A percentile compares a stretch with the other conserved stretches of the same genome.
Conservation (phyloP, 257 asterid genomes). For the Nyctanthes arbortristis region DNA sequence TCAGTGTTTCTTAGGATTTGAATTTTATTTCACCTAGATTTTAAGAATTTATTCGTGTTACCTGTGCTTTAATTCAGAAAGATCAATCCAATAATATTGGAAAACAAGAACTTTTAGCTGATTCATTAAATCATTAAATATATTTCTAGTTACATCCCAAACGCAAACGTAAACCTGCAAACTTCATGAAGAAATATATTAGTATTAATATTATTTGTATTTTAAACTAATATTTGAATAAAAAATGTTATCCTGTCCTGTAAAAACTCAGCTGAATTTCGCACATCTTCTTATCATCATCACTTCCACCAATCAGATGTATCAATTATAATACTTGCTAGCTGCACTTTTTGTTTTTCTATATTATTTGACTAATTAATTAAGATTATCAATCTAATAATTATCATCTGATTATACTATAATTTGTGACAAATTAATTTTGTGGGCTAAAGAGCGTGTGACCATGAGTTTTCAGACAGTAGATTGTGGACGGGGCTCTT, state of each 20-base stretch:
- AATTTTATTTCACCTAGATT: too few species aligned
- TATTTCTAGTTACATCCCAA: too few species aligned
- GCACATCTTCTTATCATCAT: slow-evolving; percentile 32
- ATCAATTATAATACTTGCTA: background rate
- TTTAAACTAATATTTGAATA: background rate
- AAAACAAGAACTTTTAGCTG: too few species aligned
- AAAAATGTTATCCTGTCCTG: slow-evolving; percentile 37
- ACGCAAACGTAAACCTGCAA: background rate
- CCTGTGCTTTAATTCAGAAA: too few species aligned
- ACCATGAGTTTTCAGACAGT: background rate
- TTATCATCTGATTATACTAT: slow-evolving; percentile 12
- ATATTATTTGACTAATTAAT: slow-evolving; percentile 10
- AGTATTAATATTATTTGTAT: too few species aligned
- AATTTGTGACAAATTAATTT: background rate
- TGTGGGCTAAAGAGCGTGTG: background rate
- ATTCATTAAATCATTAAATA: too few species aligned
- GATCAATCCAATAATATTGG: too few species aligned
- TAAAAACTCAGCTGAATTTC: slow-evolving; percentile 29
- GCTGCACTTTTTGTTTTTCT: slow-evolving; percentile 23
- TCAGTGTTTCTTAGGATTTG: too few species aligned
- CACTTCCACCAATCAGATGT: slow-evolving; percentile 38
- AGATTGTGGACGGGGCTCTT: too few species aligned
- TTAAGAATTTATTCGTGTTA: too few species aligned
- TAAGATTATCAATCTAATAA: slow-evolving; percentile 19
- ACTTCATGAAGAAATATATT: background rate